Evolutionary conservation across 352 stramenopile genomes (phyloP).

Genomic region (Thraustochytrium sp.): DNA sequence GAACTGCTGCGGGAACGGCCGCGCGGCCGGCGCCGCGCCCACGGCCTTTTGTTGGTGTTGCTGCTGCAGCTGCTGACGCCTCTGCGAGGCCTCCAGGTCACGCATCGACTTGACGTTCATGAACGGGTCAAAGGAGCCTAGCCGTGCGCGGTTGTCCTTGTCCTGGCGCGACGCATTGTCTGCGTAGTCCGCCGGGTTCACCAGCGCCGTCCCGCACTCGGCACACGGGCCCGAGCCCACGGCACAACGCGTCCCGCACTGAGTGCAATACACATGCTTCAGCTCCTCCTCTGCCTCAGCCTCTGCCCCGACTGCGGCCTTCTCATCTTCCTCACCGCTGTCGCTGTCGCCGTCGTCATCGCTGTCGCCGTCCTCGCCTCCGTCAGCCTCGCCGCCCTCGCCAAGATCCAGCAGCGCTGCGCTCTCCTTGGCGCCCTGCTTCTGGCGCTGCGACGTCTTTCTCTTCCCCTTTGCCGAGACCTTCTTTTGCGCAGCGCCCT

Average conservation of each 20-base stretch:
- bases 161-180: background rate
- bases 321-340: background rate
- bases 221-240: background rate
- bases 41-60: no score
- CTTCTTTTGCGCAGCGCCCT: background rate
- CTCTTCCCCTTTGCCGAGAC: background rate
- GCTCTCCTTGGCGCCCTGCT: no score
- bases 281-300: background rate
- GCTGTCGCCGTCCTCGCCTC: background rate
- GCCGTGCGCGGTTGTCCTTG: background rate
- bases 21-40: background rate
- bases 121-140: slow-evolving; percentile 15
- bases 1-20: background rate
- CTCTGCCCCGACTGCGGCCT: no score
- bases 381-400: background rate
- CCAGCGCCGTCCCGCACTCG: background rate
- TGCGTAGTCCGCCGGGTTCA: background rate
- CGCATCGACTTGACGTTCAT: background rate
- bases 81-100: background rate
- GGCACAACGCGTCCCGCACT: background rate
- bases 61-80: background rate
- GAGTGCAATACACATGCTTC: background rate
- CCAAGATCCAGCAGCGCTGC: background rate
- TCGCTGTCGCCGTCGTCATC: slow-evolving; percentile 5
- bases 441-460: no score